phyloP scores from a whole-genome alignment of 2,329 filamentous ascomycete genomes.

The Pyricularia grisea region DNA sequence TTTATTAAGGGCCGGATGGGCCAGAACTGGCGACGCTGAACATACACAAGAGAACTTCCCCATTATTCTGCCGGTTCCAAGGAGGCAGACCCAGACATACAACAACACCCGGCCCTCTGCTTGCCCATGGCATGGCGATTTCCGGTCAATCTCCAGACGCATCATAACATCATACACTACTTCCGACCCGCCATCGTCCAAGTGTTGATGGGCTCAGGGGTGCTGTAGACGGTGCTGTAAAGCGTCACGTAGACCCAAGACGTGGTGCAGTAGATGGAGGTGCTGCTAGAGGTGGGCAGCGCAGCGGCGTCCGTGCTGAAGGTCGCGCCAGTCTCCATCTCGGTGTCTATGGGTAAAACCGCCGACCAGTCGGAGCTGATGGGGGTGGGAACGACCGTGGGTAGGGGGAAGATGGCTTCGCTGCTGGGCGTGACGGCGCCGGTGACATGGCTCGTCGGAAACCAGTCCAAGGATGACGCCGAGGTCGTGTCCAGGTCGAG shows the following conservation, averaged over 20 bases:
- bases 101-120: background rate
- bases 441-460: background rate
- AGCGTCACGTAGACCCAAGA: background rate
- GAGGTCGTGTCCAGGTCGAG: background rate
- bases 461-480: background rate
- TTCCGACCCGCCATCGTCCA: background rate
- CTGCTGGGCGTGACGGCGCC: background rate
- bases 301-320: background rate
- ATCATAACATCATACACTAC: background rate
- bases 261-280: background rate
- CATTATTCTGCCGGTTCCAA: background rate
- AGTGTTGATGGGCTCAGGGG: background rate
- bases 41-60: background rate
- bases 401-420: background rate
- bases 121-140: background rate
- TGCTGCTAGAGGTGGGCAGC: background rate
- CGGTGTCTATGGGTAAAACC: background rate
- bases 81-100: background rate
- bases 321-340: background rate
- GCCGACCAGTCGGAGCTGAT: background rate
- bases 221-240: slow-evolving; percentile 3
- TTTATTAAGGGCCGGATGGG: background rate
- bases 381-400: background rate
- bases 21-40: background rate
- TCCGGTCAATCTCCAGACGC: background rate